These are phyloP conservation scores for Salix suchowensis DNA, from an alignment of 345 rosid genomes.

Conservation along the genomic window DNA sequence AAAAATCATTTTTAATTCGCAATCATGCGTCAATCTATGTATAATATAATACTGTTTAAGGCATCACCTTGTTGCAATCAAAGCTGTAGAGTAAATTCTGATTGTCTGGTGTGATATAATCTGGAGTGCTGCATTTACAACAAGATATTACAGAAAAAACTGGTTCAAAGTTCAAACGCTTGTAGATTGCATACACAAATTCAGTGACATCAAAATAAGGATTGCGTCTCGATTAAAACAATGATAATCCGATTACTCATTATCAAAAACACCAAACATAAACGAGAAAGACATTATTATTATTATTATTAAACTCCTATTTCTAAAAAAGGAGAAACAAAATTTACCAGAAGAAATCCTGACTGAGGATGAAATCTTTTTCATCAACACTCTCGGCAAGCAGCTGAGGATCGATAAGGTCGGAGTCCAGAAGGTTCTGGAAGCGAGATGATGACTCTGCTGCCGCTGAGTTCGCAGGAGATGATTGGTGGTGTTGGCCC, in stretches of 20 bases:
- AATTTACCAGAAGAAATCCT: constrained; percentile 87
- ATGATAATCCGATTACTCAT: too few species aligned
- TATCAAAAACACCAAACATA: neutral
- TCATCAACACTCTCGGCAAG: constrained; percentile 34
- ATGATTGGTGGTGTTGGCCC: constrained; percentile 33
- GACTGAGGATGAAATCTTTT: constrained; percentile 78
- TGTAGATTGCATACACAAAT: neutral
- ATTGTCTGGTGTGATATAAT: constrained; percentile 88
- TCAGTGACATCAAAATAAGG: neutral
- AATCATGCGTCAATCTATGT: neutral
- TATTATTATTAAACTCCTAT: neutral
- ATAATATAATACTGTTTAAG: neutral
- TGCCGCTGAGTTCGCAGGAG: constrained; percentile 9
- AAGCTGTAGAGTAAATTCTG: constrained; percentile 50
- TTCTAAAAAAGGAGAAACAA: neutral
- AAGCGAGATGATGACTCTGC: constrained; percentile 21
- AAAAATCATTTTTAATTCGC: neutral
- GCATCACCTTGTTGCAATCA: constrained; percentile 58
- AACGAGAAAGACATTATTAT: neutral
- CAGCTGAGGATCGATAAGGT: constrained; percentile 24
- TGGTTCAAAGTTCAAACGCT: neutral
- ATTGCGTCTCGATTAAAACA: neutral
- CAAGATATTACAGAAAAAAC: neutral
- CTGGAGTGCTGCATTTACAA: constrained; percentile 76
- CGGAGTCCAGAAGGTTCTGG: constrained; percentile 47